Conservation (phyloP, 2,329 filamentous ascomycete genomes). For the Escovopsis sp. region DNA sequence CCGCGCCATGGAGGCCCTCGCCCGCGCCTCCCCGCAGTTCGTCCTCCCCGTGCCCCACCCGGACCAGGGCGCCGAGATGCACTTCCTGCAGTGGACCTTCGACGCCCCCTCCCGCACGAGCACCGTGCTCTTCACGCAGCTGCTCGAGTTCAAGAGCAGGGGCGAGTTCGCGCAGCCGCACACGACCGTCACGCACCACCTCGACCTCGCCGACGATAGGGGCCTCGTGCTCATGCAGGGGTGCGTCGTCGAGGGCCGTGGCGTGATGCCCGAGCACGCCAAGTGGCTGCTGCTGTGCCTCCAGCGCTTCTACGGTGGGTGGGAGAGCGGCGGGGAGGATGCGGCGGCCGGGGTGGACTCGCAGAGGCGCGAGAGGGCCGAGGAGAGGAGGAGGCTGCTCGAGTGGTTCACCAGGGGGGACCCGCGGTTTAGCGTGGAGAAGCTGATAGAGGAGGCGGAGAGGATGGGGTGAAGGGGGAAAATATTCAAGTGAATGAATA, state of each 20-base stretch:
- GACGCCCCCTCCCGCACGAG: slow-evolving; percentile 49
- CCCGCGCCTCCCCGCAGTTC: slow-evolving; percentile 69
- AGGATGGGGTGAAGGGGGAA: slow-evolving; percentile 38
- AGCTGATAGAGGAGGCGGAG: slow-evolving; percentile 79
- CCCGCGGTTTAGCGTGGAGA: slow-evolving; percentile 64
- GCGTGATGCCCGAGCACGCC: slow-evolving; percentile 68
- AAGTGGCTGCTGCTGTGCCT: slow-evolving; percentile 83
- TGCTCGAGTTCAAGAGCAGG: slow-evolving; percentile 83
- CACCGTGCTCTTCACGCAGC: slow-evolving; percentile 81
- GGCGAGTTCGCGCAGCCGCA: slow-evolving; percentile 85
- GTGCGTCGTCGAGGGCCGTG: slow-evolving; percentile 57
- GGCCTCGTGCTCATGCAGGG: slow-evolving; percentile 80
- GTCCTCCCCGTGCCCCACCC: slow-evolving; percentile 70
- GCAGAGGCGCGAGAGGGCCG: slow-evolving; percentile 38
- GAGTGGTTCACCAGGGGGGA: slow-evolving; percentile 75
- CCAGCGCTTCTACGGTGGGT: slow-evolving; percentile 79
- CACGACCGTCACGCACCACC: slow-evolving; percentile 84
- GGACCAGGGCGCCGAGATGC: slow-evolving; percentile 67
- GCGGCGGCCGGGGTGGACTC: slow-evolving; percentile 4
- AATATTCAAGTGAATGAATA: background rate
- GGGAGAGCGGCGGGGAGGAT: slow-evolving; percentile 27
- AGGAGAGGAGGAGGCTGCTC: slow-evolving; percentile 54
- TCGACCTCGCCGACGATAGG: slow-evolving; percentile 60
- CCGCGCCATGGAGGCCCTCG: slow-evolving; percentile 52
- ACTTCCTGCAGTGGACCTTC: slow-evolving; percentile 94